Evolutionary conservation across 495 filamentous ascomycete genomes (phyloP).

Genomic region (Tuber magnatum): DNA sequence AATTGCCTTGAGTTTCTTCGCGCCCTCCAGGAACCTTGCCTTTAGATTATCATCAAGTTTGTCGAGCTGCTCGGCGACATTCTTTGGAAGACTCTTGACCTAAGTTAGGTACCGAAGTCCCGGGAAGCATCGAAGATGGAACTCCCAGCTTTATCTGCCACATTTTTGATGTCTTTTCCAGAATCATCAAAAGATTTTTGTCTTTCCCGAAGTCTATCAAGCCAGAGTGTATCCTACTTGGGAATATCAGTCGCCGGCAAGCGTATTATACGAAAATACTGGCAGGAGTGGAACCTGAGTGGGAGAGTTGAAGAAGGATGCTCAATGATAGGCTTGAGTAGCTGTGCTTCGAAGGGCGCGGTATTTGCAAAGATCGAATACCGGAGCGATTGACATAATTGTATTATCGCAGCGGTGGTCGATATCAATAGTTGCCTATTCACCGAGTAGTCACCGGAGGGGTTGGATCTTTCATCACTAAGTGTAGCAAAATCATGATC

Average conservation of each 20-base stretch:
- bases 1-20: background rate
- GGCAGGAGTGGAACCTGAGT: background rate
- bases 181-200: constrained; percentile 7
- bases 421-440: background rate
- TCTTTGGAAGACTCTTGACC: background rate
- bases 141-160: background rate
- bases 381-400: background rate
- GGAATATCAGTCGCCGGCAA: background rate
- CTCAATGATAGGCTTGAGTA: background rate
- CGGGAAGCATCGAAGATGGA: background rate
- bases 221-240: background rate
- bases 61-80: background rate
- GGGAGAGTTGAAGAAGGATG: background rate
- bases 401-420: background rate
- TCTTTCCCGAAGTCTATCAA: background rate
- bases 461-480: background rate
- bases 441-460: background rate
- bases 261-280: background rate
- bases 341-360: background rate
- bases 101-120: background rate
- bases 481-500: background rate
- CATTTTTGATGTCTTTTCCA: background rate
- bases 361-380: background rate
- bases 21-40: background rate
- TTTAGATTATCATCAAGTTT: constrained; percentile 4